Evolutionary conservation across 2,329 filamentous ascomycete species (phyloP).

Genomic region (Aureobasidium namibiae): DNA sequence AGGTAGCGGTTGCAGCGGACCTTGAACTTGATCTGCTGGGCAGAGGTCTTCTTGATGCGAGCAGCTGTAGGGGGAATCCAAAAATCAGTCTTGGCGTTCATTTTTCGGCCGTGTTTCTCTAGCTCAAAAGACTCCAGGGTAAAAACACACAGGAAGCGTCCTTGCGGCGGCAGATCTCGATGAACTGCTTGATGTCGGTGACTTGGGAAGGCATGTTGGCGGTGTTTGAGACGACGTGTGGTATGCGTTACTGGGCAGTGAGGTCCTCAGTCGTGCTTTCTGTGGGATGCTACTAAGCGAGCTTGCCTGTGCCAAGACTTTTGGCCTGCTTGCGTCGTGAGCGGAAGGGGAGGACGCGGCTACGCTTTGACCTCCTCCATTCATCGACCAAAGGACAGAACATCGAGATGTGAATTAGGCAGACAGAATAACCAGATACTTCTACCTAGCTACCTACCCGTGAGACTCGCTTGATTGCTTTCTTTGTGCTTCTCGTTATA

Average conservation of each 20-base stretch:
- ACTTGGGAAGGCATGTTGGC: slow-evolving; percentile 96
- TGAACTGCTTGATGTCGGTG: slow-evolving; percentile 99
- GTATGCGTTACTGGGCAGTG: neutral
- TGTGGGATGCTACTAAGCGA: slow-evolving; percentile 2
- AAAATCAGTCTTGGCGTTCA: neutral
- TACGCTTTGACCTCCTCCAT: neutral
- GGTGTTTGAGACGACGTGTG: slow-evolving; percentile 20
- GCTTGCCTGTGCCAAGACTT: neutral
- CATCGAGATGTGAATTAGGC: neutral
- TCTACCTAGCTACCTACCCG: neutral
- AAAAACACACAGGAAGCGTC: slow-evolving; percentile 90
- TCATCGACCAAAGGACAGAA: neutral
- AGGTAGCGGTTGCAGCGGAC: slow-evolving; percentile 94
- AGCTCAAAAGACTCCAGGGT: slow-evolving; percentile 14
- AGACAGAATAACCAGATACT: neutral
- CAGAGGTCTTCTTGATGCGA: slow-evolving; percentile 75
- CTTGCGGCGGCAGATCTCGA: slow-evolving; percentile 99
- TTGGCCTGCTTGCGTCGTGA: neutral
- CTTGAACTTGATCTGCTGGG: slow-evolving; percentile 99
- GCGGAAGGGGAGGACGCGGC: neutral
- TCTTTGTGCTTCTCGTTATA: neutral
- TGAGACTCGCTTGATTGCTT: neutral
- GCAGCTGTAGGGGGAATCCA: slow-evolving; percentile 33
- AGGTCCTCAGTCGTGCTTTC: neutral
- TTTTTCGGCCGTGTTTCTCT: neutral